Evolutionary conservation across 129 eudicot genomes (phyloP).

Genomic region (Cynara cardunculus): DNA sequence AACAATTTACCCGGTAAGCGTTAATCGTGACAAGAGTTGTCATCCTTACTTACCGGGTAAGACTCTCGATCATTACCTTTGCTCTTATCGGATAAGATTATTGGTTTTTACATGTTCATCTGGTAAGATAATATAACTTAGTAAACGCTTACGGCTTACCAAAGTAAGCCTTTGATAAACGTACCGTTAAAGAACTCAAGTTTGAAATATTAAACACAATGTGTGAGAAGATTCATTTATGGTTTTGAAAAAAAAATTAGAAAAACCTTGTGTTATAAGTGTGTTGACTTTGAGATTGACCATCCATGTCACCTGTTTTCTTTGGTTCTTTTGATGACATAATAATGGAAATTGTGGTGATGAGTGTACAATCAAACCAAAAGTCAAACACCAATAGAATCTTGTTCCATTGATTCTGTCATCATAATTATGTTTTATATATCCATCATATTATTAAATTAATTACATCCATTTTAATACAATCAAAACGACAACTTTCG

Average conservation of each 20-base stretch:
- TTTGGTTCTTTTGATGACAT: constrained; percentile 15
- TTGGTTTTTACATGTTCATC: too few species aligned
- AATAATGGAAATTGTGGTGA: background rate
- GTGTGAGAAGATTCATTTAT: too few species aligned
- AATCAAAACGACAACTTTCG: background rate
- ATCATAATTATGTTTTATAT: background rate
- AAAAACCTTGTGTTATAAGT: background rate
- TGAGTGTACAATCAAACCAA: background rate
- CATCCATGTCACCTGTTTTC: background rate
- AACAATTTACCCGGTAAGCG: too few species aligned
- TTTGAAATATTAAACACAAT: too few species aligned
- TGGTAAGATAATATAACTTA: too few species aligned
- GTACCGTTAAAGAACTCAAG: too few species aligned
- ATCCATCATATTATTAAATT: background rate
- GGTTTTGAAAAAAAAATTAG: background rate
- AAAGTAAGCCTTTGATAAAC: too few species aligned
- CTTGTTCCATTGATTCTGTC: background rate
- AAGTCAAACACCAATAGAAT: constrained; percentile 16
- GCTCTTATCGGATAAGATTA: too few species aligned
- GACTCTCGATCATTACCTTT: too few species aligned
- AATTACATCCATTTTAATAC: background rate
- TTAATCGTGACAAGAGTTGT: too few species aligned
- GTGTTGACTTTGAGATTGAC: background rate
- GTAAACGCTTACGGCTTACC: too few species aligned
- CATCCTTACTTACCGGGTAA: too few species aligned